Conservation (phyloP, 495 filamentous ascomycete species). For the Daldinia concentrica region DNA sequence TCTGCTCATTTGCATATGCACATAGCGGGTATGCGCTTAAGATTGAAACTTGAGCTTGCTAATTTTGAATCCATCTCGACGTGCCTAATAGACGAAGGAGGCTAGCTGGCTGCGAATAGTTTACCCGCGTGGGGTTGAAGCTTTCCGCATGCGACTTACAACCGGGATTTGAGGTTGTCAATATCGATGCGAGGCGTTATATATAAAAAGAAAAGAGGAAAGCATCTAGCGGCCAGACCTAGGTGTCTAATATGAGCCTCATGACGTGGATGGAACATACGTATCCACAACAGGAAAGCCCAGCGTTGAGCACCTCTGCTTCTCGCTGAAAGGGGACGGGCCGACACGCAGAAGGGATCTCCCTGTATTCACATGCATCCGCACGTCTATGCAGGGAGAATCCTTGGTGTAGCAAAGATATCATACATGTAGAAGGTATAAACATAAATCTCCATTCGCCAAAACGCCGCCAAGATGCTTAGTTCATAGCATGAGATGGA, state of each 20-base stretch:
- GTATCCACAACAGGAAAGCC: conserved; percentile 21
- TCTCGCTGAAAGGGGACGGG: conserved; percentile 25
- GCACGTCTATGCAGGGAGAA: conserved; percentile 17
- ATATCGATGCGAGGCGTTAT: background rate
- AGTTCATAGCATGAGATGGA: background rate
- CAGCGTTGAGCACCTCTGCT: conserved; percentile 12
- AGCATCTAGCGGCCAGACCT: background rate
- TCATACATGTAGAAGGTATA: background rate
- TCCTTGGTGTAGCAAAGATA: conserved; percentile 17
- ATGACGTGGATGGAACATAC: conserved; percentile 23
- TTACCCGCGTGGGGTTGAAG: background rate
- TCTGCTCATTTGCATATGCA: conserved; percentile 13
- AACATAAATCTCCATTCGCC: background rate
- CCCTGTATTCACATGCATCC: conserved; percentile 20
- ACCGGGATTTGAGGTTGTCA: background rate
- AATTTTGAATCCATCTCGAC: background rate
- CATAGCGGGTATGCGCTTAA: background rate
- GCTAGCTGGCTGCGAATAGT: conserved; percentile 7
- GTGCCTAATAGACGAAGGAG: conserved; percentile 15
- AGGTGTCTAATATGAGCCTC: conserved; percentile 25
- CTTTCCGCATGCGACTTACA: conserved; percentile 1
- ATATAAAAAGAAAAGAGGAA: conserved; percentile 6
- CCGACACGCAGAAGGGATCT: conserved; percentile 32
- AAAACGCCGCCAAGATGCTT: background rate
- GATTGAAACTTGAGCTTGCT: background rate